These are phyloP conservation scores for Aspergillus indologenus DNA, from an alignment of 495 filamentous ascomycete species.

Conservation along the genomic window DNA sequence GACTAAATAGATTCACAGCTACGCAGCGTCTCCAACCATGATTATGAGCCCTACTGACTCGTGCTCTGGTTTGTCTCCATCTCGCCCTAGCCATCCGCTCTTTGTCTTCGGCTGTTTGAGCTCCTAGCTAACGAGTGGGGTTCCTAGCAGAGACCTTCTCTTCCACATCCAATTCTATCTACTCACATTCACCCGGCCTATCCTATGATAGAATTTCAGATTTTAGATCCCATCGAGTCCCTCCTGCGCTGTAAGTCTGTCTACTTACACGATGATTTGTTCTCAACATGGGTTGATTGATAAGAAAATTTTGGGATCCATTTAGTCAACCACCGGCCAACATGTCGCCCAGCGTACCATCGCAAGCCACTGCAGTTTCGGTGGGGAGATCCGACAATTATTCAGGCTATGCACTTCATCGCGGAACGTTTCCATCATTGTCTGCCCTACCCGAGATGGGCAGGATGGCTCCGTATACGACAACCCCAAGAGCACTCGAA, in stretches of 20 bases:
- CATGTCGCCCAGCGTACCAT: slow-evolving; percentile 36
- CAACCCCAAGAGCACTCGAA: slow-evolving; percentile 35
- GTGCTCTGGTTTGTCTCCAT: slow-evolving; percentile 39
- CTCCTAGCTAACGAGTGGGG: slow-evolving; percentile 18
- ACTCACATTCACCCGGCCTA: slow-evolving; percentile 36
- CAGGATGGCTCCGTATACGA: slow-evolving; percentile 32
- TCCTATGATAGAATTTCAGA: slow-evolving; percentile 44
- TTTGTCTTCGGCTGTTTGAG: slow-evolving; percentile 12
- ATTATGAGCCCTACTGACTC: slow-evolving; percentile 48
- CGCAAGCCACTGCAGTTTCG: slow-evolving; percentile 25
- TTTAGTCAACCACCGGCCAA: slow-evolving; percentile 38
- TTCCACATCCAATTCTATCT: slow-evolving; percentile 36
- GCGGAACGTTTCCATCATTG: slow-evolving; percentile 32
- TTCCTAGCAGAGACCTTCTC: slow-evolving; percentile 39
- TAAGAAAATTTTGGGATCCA: slow-evolving; percentile 14
- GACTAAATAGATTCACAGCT: slow-evolving; percentile 31
- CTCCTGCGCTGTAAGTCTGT: slow-evolving; percentile 39
- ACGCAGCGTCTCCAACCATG: slow-evolving; percentile 38
- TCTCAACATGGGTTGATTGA: slow-evolving; percentile 12
- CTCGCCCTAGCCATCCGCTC: slow-evolving; percentile 10
- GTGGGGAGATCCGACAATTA: slow-evolving; percentile 39
- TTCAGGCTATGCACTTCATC: slow-evolving; percentile 34
- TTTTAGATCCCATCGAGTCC: slow-evolving; percentile 37
- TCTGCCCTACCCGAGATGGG: slow-evolving; percentile 36
- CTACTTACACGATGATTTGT: not conserved